A percentile compares a stretch with the other conserved stretches of the same genome.
Evolutionary conservation across 805 yeast genomes (phyloP).

Genomic region (Debaryomyces maramus): DNA sequence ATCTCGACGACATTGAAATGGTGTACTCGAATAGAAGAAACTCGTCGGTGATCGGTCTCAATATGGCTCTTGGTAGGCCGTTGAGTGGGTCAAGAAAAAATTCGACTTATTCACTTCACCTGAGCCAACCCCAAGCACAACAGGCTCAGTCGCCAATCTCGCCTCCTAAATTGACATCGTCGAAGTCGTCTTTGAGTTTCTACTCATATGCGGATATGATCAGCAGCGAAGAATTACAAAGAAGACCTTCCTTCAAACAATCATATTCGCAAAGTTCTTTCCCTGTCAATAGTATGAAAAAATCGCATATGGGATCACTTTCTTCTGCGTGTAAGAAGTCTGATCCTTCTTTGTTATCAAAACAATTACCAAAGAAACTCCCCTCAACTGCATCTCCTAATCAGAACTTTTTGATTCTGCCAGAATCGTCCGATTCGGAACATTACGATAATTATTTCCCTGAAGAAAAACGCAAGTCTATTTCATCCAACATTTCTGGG

Average conservation of each 20-base stretch:
- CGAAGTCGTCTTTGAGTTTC: constrained; percentile 48
- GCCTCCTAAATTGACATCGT: constrained; percentile 41
- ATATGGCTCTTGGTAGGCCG: constrained; percentile 49
- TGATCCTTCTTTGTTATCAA: constrained; percentile 15
- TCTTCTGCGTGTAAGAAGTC: constrained; percentile 2
- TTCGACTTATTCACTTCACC: constrained; percentile 27
- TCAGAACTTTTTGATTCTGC: constrained; percentile 23
- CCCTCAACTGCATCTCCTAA: constrained; percentile 2
- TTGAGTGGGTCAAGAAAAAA: constrained; percentile 41
- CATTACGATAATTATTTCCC: constrained; percentile 13
- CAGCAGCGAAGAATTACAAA: constrained; percentile 60
- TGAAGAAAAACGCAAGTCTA: constrained; percentile 11
- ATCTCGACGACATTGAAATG: constrained; percentile 70
- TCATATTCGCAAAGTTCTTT: constrained; percentile 29
- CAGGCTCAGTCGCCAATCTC: constrained; percentile 28
- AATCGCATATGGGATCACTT: background rate
- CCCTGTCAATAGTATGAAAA: constrained; percentile 2
- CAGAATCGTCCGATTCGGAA: constrained; percentile 29
- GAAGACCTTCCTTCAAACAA: constrained; percentile 58
- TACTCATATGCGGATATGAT: constrained; percentile 82
- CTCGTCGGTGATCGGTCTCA: constrained; percentile 50
- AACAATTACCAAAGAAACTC: constrained; percentile 17
- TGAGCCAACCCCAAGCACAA: constrained; percentile 8
- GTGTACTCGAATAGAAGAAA: constrained; percentile 59
- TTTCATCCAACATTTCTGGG: constrained; percentile 4